Percentiles rank a stretch among this genome's conserved stretches.
Conservation (phyloP, 1,284 basidiomycete species). For the Austroboletus niveus region DNA sequence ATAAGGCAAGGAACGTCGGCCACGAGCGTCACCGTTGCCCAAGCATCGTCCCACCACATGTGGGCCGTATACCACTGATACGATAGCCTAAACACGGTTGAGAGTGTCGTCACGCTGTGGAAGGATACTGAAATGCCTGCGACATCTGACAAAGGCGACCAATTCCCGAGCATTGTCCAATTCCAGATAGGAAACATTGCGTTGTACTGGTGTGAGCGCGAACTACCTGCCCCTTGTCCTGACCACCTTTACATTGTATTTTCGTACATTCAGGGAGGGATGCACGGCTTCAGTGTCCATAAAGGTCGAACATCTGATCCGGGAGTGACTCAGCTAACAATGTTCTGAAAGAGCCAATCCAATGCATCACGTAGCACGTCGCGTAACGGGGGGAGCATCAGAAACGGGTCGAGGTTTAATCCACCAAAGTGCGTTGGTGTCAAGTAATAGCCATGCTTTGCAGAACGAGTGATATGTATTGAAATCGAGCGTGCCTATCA, state of each 20-base stretch:
- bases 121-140: constrained; percentile 7
- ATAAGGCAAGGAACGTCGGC: constrained; percentile 1
- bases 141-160: neutral
- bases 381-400: too few relatives aligned
- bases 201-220: neutral
- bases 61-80: constrained; percentile 12
- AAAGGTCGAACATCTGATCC: too few relatives aligned
- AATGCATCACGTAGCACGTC: too few relatives aligned
- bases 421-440: too few relatives aligned
- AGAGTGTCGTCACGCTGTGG: constrained; percentile 9
- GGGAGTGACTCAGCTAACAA: too few relatives aligned
- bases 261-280: neutral
- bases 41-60: constrained; percentile 22
- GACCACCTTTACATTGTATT: neutral
- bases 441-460: too few relatives aligned
- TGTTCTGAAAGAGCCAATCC: too few relatives aligned
- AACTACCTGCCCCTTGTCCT: neutral
- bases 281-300: too few relatives aligned
- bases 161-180: constrained; percentile 3
- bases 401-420: too few relatives aligned
- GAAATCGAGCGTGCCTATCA: too few relatives aligned
- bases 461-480: too few relatives aligned
- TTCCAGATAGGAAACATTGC: constrained; percentile 2
- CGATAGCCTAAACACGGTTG: constrained; percentile 16
- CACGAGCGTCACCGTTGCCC: constrained; percentile 13